Conservation (phyloP, 2,329 filamentous ascomycete genomes). For the Fusarium brevicatenulatum region DNA sequence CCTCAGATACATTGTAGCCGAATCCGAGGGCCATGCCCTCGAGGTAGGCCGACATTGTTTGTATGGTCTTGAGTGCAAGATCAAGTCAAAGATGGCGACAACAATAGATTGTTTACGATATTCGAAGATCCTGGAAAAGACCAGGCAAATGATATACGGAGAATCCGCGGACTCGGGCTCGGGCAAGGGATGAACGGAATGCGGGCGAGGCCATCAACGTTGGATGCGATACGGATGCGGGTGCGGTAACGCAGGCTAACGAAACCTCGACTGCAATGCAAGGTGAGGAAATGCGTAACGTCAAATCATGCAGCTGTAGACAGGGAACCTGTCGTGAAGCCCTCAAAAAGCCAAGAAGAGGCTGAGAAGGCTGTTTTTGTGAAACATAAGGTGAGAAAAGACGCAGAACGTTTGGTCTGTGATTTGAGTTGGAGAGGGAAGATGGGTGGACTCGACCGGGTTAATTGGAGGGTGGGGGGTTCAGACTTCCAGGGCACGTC, state of each 20-base stretch:
- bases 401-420: constrained; percentile 23
- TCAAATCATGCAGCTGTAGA: constrained; percentile 22
- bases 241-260: constrained; percentile 9
- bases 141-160: constrained; percentile 20
- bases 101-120: constrained; percentile 4
- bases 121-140: constrained; percentile 13
- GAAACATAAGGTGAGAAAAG: constrained; percentile 33
- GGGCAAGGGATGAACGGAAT: constrained; percentile 14
- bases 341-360: constrained; percentile 24
- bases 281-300: background rate
- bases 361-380: constrained; percentile 32
- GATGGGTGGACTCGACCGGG: background rate
- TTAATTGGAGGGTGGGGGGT: background rate
- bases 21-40: constrained; percentile 39
- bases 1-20: constrained; percentile 41
- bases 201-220: constrained; percentile 28
- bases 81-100: background rate
- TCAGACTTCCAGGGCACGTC: background rate
- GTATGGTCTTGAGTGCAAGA: constrained; percentile 14
- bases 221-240: background rate
- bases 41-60: constrained; percentile 37
- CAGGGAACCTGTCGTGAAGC: constrained; percentile 13
- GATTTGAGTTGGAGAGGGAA: background rate
- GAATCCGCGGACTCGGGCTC: constrained; percentile 13
- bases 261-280: background rate